These are phyloP conservation scores for Ceratobasidium sp. DNA, from an alignment of 1,284 basidiomycete species.

Conservation along the genomic window DNA sequence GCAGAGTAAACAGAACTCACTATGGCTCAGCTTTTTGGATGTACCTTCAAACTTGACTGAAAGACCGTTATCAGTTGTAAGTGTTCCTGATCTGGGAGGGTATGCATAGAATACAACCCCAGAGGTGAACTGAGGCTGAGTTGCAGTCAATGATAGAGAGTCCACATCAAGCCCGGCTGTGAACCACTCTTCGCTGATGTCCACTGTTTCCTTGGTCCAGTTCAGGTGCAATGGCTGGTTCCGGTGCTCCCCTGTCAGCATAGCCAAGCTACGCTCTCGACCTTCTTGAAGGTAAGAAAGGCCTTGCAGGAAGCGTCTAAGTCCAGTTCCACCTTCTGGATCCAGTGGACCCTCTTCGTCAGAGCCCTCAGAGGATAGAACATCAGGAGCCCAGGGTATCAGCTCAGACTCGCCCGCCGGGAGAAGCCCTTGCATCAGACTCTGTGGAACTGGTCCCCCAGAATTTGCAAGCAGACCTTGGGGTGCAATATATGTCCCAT, in stretches of 20 bases:
- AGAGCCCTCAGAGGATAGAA: background rate
- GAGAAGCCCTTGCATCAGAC: background rate
- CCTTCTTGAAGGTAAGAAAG: background rate
- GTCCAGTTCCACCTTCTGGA: background rate
- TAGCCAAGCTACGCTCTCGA: background rate
- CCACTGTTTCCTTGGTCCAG: constrained; percentile 10
- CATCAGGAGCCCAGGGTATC: constrained; percentile 1
- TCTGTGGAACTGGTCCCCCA: background rate
- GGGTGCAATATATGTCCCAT: background rate
- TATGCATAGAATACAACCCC: background rate
- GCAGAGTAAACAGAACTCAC: background rate
- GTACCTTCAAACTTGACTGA: background rate
- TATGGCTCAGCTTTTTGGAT: background rate
- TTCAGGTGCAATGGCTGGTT: background rate
- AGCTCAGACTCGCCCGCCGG: background rate
- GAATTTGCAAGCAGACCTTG: background rate
- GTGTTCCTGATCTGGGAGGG: constrained; percentile 13
- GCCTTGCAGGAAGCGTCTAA: background rate
- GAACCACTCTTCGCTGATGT: background rate
- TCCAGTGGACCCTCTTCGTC: background rate
- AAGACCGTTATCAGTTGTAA: constrained; percentile 10
- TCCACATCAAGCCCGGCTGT: constrained; percentile 1
- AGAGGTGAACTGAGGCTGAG: constrained; percentile 8
- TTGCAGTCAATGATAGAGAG: constrained; percentile 23
- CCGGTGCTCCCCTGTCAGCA: background rate